Percentiles rank a stretch among this genome's conserved stretches.
Conservation (phyloP, 805 yeast genomes). For the Schwanniomyces yamadae region DNA sequence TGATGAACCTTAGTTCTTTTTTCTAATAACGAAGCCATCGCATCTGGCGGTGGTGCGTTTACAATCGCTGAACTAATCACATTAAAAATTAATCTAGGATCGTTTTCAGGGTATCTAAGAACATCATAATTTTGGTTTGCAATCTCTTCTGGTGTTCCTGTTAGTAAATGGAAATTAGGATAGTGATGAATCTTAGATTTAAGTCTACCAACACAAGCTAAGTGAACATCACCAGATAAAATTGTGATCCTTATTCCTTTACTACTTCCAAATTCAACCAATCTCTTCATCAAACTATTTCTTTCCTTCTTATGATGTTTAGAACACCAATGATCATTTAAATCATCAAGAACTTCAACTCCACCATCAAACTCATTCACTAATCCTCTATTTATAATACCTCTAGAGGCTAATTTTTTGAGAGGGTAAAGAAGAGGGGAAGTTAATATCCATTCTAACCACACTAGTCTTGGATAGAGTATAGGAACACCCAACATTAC, state of each 20-base stretch:
- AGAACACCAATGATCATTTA: constrained; percentile 97
- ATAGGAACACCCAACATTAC: constrained; percentile 93
- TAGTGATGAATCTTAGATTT: constrained; percentile 48
- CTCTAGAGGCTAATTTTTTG: constrained; percentile 56
- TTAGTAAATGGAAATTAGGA: constrained; percentile 23
- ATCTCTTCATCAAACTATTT: constrained; percentile 58
- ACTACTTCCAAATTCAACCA: constrained; percentile 65
- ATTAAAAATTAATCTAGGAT: constrained; percentile 76
- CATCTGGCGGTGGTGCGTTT: constrained; percentile 90
- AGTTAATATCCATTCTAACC: constrained; percentile 77
- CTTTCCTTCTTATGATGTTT: constrained; percentile 83
- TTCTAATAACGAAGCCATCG: constrained; percentile 73
- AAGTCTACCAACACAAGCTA: constrained; percentile 80
- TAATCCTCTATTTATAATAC: constrained; percentile 65
- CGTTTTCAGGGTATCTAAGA: constrained; percentile 55
- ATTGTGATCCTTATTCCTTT: constrained; percentile 76
- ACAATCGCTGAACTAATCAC: constrained; percentile 87
- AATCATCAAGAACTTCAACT: constrained; percentile 86
- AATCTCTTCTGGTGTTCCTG: constrained; percentile 20
- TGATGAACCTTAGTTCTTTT: constrained; percentile 68
- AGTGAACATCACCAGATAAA: constrained; percentile 90
- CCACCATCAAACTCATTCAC: constrained; percentile 92
- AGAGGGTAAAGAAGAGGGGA: constrained; percentile 61
- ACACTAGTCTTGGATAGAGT: constrained; percentile 89
- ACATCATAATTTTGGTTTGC: constrained; percentile 40